phyloP scores from a whole-genome alignment of 2,329 filamentous ascomycete species.

The Tolypocladium album region DNA sequence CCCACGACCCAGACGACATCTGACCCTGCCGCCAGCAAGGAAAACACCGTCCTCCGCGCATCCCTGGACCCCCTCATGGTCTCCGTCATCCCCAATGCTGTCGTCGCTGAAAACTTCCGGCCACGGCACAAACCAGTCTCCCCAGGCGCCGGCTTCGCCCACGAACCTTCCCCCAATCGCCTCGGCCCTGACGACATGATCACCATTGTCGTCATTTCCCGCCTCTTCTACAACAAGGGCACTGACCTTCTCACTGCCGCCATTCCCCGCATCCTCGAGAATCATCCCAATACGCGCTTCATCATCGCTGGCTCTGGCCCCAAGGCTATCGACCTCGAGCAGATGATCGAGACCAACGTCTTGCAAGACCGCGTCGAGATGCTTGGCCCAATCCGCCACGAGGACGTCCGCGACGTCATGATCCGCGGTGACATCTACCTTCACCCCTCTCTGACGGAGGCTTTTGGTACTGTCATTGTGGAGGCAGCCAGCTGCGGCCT shows the following conservation, averaged over 20 bases:
- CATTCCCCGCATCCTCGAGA: constrained; percentile 82
- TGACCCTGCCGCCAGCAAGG: constrained; percentile 54
- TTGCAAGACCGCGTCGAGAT: constrained; percentile 90
- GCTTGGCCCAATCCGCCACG: constrained; percentile 84
- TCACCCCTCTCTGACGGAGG: constrained; percentile 89
- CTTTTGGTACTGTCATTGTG: constrained; percentile 95
- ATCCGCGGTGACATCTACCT: constrained; percentile 93
- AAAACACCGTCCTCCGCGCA: constrained; percentile 91
- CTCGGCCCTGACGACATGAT: constrained; percentile 78
- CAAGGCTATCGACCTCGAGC: constrained; percentile 94
- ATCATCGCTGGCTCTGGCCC: constrained; percentile 93
- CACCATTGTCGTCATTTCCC: constrained; percentile 93
- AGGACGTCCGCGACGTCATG: constrained; percentile 97
- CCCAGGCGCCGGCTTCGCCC: constrained; percentile 23
- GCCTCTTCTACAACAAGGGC: constrained; percentile 97
- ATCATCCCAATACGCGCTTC: constrained; percentile 88
- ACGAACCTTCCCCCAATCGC: constrained; percentile 47
- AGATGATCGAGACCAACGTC: constrained; percentile 94
- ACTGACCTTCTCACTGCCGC: constrained; percentile 94
- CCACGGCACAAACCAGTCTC: constrained; percentile 40
- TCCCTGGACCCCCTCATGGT: constrained; percentile 95
- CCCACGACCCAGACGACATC: background rate
- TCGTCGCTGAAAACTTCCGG: constrained; percentile 91
- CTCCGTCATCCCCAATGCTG: constrained; percentile 93
- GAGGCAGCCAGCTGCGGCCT: constrained; percentile 92